Evolutionary conservation across 2,329 filamentous ascomycete species (phyloP).

Genomic region (Epichloe baconii): DNA sequence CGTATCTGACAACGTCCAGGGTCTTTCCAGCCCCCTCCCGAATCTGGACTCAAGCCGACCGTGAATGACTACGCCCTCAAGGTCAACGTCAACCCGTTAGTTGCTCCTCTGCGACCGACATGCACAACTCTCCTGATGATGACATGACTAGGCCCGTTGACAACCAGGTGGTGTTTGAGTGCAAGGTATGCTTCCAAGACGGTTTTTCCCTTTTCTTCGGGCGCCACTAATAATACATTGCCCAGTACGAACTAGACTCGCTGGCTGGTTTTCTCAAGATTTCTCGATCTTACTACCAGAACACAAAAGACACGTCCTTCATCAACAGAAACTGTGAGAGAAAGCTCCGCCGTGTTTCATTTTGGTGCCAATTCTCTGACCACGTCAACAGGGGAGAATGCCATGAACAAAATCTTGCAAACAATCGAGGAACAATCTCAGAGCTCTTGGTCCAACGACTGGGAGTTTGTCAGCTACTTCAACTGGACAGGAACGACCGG

Average conservation of each 20-base stretch:
- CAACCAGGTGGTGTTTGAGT: slow-evolving; percentile 15
- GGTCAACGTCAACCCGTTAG: slow-evolving; percentile 13
- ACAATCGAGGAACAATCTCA: slow-evolving; percentile 15
- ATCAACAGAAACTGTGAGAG: slow-evolving; percentile 31
- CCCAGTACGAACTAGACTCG: slow-evolving; percentile 74
- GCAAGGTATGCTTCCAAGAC: slow-evolving; percentile 10
- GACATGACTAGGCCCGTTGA: slow-evolving; percentile 10
- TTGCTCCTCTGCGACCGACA: background rate
- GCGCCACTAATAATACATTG: background rate
- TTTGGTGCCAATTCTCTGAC: slow-evolving; percentile 18
- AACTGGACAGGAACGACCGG: slow-evolving; percentile 17
- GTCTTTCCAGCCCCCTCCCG: slow-evolving; percentile 73
- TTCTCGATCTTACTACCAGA: slow-evolving; percentile 60
- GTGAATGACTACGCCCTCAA: slow-evolving; percentile 13
- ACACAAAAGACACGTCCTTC: slow-evolving; percentile 54
- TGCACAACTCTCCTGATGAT: background rate
- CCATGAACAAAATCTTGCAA: slow-evolving; percentile 24
- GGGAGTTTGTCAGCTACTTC: slow-evolving; percentile 16
- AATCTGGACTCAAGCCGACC: slow-evolving; percentile 38
- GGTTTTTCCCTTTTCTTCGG: background rate
- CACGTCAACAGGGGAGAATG: slow-evolving; percentile 54
- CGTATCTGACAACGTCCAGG: slow-evolving; percentile 30
- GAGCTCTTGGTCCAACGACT: slow-evolving; percentile 13
- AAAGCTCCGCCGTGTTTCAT: no score
- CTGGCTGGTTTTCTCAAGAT: slow-evolving; percentile 76